Evolutionary conservation across 805 yeast species (phyloP), one percentile per base, ranked within the genome.

Genomic region (Yarrowia yakushimensis): DNA sequence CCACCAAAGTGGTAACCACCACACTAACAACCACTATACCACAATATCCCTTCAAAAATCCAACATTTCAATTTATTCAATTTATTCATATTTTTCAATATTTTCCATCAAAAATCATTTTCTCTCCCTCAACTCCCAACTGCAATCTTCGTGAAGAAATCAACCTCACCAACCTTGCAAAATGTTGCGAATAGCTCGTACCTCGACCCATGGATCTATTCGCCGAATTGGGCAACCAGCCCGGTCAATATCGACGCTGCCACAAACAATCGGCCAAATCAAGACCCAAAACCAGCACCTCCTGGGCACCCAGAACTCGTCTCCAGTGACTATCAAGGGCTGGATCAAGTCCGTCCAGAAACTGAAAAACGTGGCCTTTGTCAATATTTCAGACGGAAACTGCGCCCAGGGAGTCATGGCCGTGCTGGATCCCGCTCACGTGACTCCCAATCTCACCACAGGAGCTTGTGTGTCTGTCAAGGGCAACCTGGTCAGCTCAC

Each of bases 351-450:
- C 91, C 0, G 82, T 90, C 1, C 80, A 97, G 55, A 73, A 79
- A 9, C 81, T 90, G 70, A 91, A 91, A 70, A 87, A 85, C 61
- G 79, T 88, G 4, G 87, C 90, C 0, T 94, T 94, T 72, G 76
- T 91, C 4, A 96, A 90, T 69, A 66, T 94, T 11, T 74, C 81
- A 1, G 98, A 94, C 71, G 98, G 98, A 0, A 80, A 94, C 0
- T 76, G 82, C 1, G 75, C 79, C 31, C 65, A 75, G 28, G 78
- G 81, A 15, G 70, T 92, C 63, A 81, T 90, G 63, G 84, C 85
- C 0, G 73, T 85, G 4, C 73, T 79, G 78, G 68, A 67, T 17
- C 72, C 74, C 1, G 65, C 60, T 3, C 37, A 64, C 50, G 65
- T 65, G 9, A 67, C 71, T 18, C 66, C 66, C 11, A 52, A 48